A percentile compares a stretch with the other conserved stretches of the same genome.
Evolutionary conservation across 2,329 filamentous ascomycete genomes (phyloP).

Genomic region (Fusarium domesticum): DNA sequence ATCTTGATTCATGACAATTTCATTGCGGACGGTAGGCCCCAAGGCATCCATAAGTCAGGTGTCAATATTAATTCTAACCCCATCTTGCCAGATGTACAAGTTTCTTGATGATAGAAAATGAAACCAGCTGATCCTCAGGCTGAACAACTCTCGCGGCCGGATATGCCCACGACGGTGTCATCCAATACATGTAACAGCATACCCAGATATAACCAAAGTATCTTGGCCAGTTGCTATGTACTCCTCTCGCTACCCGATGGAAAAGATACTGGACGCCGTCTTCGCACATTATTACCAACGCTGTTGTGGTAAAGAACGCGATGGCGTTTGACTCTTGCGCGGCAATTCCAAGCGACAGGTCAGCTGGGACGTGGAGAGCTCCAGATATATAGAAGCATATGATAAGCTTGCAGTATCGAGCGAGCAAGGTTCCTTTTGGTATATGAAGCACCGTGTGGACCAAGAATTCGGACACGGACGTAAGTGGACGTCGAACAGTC

Average conservation of each 20-base stretch:
- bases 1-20: too few relatives aligned
- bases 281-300: conserved; percentile 16
- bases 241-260: not conserved
- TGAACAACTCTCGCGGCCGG: conserved; percentile 15
- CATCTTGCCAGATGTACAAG: not conserved
- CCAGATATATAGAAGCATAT: conserved; percentile 18
- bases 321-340: conserved; percentile 13
- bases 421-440: conserved; percentile 2
- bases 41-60: not conserved
- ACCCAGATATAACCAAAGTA: conserved; percentile 18
- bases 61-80: not conserved
- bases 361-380: conserved; percentile 15
- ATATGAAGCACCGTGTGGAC: conserved; percentile 9
- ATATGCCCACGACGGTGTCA: conserved; percentile 22
- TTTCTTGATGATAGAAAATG: conserved; percentile 7
- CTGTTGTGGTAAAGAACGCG: conserved; percentile 11
- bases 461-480: conserved; percentile 11
- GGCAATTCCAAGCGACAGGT: conserved; percentile 13
- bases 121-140: conserved; percentile 8
- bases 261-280: conserved; percentile 10
- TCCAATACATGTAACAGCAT: conserved; percentile 16
- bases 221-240: not conserved
- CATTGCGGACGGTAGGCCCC: too few relatives aligned
- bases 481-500: conserved; percentile 17
- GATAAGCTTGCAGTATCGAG: conserved; percentile 18